phyloP scores from a whole-genome alignment of 2,329 filamentous ascomycete genomes.

The Phoma sp. region DNA sequence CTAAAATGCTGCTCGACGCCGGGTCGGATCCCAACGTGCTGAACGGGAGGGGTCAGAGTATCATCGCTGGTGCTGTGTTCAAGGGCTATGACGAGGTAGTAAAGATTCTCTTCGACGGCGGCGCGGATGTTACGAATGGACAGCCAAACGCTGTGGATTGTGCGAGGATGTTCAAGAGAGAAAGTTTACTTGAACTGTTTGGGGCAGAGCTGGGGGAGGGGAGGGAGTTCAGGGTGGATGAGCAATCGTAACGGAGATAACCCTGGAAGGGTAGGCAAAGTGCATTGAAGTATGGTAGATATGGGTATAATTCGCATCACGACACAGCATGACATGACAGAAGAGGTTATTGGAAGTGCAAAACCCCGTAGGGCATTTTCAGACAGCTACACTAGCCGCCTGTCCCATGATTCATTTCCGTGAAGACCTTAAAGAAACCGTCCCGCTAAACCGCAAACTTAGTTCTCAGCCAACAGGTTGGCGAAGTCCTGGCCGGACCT shows the following conservation, averaged over 20 bases:
- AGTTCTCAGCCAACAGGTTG: conserved; percentile 56
- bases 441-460: conserved; percentile 38
- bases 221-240: not conserved
- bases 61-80: conserved; percentile 74
- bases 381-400: conserved; percentile 39
- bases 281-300: conserved; percentile 1
- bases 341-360: conserved; percentile 12
- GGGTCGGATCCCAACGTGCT: conserved; percentile 71
- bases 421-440: conserved; percentile 29
- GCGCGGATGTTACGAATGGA: conserved; percentile 50
- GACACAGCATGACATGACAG: conserved; percentile 1
- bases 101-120: conserved; percentile 55
- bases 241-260: not conserved
- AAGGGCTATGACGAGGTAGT: conserved; percentile 72
- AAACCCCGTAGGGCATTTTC: conserved; percentile 23
- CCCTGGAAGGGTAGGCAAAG: not conserved
- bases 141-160: conserved; percentile 55
- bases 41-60: conserved; percentile 72
- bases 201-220: conserved; percentile 29
- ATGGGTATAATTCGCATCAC: conserved; percentile 17
- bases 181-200: conserved; percentile 40
- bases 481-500: conserved; percentile 60
- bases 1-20: conserved; percentile 64
- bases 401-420: conserved; percentile 29
- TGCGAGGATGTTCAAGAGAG: conserved; percentile 55